These are phyloP conservation scores for Salix purpurea DNA, from an alignment of 345 rosid species.

Conservation along the genomic window DNA sequence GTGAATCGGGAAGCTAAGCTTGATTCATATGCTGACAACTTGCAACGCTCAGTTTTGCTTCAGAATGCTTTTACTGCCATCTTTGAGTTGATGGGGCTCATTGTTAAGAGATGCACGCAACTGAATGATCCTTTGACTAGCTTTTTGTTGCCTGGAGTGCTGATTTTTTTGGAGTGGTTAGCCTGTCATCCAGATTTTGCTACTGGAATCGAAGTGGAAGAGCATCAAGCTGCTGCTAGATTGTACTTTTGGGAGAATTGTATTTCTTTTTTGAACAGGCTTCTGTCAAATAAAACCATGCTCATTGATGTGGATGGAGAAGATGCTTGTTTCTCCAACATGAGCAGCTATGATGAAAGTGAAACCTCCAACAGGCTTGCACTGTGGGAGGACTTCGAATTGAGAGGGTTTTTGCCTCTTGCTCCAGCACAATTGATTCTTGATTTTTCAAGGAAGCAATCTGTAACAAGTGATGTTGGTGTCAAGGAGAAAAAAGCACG, in stretches of 20 bases:
- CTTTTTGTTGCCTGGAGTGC: slow-evolving; percentile 67
- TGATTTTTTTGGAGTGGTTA: slow-evolving; percentile 87
- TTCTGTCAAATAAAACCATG: slow-evolving; percentile 44
- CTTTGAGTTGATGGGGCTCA: slow-evolving; percentile 63
- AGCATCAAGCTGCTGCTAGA: slow-evolving; percentile 54
- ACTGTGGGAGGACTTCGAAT: slow-evolving; percentile 87
- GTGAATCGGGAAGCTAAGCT: slow-evolving; percentile 65
- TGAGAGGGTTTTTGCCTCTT: slow-evolving; percentile 85
- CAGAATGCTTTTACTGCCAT: slow-evolving; percentile 75
- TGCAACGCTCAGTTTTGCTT: slow-evolving; percentile 77
- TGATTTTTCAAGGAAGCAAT: slow-evolving; percentile 71
- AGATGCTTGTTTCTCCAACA: slow-evolving; percentile 73
- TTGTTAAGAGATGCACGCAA: slow-evolving; percentile 57
- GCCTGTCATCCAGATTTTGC: slow-evolving; percentile 83
- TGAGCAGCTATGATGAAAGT: slow-evolving; percentile 87
- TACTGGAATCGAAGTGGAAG: slow-evolving; percentile 57
- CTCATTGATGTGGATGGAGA: slow-evolving; percentile 63
- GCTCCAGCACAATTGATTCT: slow-evolving; percentile 80
- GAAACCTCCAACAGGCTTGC: slow-evolving; percentile 85
- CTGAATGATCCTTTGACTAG: slow-evolving; percentile 69
- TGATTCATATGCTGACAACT: slow-evolving; percentile 82
- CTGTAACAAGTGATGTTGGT: slow-evolving; percentile 49
- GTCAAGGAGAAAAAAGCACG: slow-evolving; percentile 64
- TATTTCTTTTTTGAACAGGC: slow-evolving; percentile 59
- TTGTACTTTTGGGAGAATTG: slow-evolving; percentile 66